Evolutionary conservation across 2,329 filamentous ascomycete genomes (phyloP).

Genomic region (Alternaria longipes): DNA sequence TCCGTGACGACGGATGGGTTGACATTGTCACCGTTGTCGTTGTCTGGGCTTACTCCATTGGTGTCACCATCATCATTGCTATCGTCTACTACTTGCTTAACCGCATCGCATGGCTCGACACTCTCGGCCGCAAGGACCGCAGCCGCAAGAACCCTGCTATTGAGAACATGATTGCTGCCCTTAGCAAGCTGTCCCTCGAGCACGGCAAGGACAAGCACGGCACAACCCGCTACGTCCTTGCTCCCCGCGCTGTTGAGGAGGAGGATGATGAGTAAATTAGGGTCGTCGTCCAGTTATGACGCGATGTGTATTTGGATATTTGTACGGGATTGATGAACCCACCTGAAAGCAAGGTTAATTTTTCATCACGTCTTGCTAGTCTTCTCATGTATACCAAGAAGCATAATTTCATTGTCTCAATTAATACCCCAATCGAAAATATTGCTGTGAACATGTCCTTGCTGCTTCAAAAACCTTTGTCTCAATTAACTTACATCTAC

Average conservation of each 20-base stretch:
- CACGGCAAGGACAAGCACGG: slow-evolving; percentile 64
- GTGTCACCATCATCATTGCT: slow-evolving; percentile 71
- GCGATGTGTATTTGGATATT: slow-evolving; percentile 40
- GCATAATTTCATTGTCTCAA: slow-evolving; percentile 42
- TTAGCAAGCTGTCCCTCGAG: slow-evolving; percentile 70
- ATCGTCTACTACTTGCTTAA: slow-evolving; percentile 72
- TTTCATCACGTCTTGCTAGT: slow-evolving; percentile 40
- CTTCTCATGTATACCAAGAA: slow-evolving; percentile 43
- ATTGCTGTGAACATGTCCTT: not conserved
- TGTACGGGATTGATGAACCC: slow-evolving; percentile 39
- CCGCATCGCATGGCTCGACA: slow-evolving; percentile 66
- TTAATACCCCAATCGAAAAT: slow-evolving; percentile 20
- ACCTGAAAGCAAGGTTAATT: slow-evolving; percentile 37
- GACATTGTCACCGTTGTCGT: slow-evolving; percentile 72
- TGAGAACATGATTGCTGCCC: slow-evolving; percentile 72
- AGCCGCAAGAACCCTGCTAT: slow-evolving; percentile 69
- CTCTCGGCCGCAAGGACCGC: slow-evolving; percentile 71
- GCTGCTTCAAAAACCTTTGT: not conserved
- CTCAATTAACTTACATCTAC: not conserved
- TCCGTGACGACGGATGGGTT: slow-evolving; percentile 61
- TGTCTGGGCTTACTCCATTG: slow-evolving; percentile 72
- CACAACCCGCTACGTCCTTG: slow-evolving; percentile 56
- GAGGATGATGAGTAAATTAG: slow-evolving; percentile 57
- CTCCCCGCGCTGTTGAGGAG: slow-evolving; percentile 58
- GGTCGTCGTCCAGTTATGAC: slow-evolving; percentile 29